These are phyloP conservation scores for Aspergillus hancockii DNA, from an alignment of 495 filamentous ascomycete genomes.

Conservation along the genomic window DNA sequence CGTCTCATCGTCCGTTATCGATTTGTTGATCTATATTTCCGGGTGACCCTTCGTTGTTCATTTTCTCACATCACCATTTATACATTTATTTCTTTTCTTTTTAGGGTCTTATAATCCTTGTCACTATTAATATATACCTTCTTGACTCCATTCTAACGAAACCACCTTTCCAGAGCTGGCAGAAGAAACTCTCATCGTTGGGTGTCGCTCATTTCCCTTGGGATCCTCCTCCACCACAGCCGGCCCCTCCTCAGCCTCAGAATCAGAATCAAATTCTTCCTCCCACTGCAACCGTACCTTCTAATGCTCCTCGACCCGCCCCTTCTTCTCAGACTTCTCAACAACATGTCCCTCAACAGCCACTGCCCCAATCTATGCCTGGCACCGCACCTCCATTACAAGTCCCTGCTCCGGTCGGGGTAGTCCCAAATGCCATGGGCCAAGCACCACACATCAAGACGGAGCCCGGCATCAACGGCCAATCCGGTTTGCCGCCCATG, in stretches of 20 bases:
- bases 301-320: conserved; percentile 53
- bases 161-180: conserved; percentile 72
- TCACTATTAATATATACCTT: not conserved
- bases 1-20: conserved; percentile 15
- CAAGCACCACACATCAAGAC: conserved; percentile 65
- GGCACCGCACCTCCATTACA: conserved; percentile 22
- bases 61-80: not conserved
- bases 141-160: conserved; percentile 23
- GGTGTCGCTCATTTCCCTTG: conserved; percentile 89
- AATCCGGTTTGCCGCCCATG: conserved; percentile 42
- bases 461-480: conserved; percentile 64
- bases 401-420: conserved; percentile 20
- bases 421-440: conserved; percentile 34
- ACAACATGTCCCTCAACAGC: conserved; percentile 37
- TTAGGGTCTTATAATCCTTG: not conserved
- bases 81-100: conserved; percentile 14
- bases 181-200: conserved; percentile 79
- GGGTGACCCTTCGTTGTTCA: conserved; percentile 6
- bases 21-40: conserved; percentile 1
- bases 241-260: conserved; percentile 35
- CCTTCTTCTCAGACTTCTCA: conserved; percentile 27
- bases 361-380: conserved; percentile 36
- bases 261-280: conserved; percentile 40
- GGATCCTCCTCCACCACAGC: conserved; percentile 70
- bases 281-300: conserved; percentile 56